phyloP scores from a whole-genome alignment of 345 rosid genomes.

The Acer negundo region DNA sequence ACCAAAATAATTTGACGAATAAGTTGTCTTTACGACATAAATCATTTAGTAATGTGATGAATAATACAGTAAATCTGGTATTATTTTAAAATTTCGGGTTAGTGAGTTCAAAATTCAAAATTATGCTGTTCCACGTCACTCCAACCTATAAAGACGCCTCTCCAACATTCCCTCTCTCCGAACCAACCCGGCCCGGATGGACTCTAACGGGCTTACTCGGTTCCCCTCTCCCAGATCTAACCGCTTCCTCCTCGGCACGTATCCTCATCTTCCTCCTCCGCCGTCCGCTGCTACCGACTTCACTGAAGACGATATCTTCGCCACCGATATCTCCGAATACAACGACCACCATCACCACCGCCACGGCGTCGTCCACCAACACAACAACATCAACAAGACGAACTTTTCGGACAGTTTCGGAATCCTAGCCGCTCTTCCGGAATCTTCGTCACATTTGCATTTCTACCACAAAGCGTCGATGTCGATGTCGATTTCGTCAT shows the following conservation, averaged over 20 bases:
- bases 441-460: conserved; percentile 40
- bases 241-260: conserved; percentile 42
- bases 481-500: conserved; percentile 23
- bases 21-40: too few species aligned
- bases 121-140: conserved; percentile 17
- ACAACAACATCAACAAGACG: conserved; percentile 30
- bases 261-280: conserved; percentile 21
- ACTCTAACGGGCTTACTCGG: conserved; percentile 36
- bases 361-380: conserved; percentile 20
- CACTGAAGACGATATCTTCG: conserved; percentile 65
- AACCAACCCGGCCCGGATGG: conserved; percentile 31
- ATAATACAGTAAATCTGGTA: too few species aligned
- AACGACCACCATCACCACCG: conserved; percentile 20
- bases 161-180: neutral
- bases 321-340: conserved; percentile 49
- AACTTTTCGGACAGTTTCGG: conserved; percentile 61
- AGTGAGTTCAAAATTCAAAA: neutral
- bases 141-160: neutral
- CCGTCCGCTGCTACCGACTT: conserved; percentile 49
- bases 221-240: conserved; percentile 35
- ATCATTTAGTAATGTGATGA: too few species aligned
- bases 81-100: too few species aligned
- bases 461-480: conserved; percentile 56
- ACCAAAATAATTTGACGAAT: too few species aligned
- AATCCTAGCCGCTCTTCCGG: conserved; percentile 78